A percentile compares a stretch with the other conserved stretches of the same genome.
Evolutionary conservation across 2,329 filamentous ascomycete genomes (phyloP).

Genomic region (Arthroderma uncinatum): DNA sequence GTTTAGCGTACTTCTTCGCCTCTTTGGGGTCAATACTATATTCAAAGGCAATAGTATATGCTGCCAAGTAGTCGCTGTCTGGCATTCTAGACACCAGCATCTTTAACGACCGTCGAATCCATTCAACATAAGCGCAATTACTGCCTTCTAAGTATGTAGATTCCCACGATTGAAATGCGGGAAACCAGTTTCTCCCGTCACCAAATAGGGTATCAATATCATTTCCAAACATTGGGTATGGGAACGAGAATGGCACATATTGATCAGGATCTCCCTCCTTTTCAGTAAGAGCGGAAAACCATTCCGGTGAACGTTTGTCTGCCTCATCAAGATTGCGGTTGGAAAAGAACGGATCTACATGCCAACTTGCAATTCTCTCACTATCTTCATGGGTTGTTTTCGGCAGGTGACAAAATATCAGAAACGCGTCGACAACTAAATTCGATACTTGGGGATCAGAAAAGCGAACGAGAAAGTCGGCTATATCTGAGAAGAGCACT

Average conservation of each 20-base stretch:
- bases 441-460: constrained; percentile 25
- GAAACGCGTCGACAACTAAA: constrained; percentile 56
- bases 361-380: constrained; percentile 29
- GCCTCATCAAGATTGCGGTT: constrained; percentile 29
- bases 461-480: constrained; percentile 44
- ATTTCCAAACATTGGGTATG: constrained; percentile 28
- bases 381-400: constrained; percentile 22
- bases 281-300: constrained; percentile 17
- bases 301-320: constrained; percentile 18
- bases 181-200: constrained; percentile 38
- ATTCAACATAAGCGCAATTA: constrained; percentile 34
- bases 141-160: constrained; percentile 18
- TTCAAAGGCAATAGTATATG: constrained; percentile 61
- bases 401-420: constrained; percentile 54
- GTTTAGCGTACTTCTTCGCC: constrained; percentile 61
- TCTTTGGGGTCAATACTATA: constrained; percentile 43
- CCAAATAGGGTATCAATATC: constrained; percentile 47
- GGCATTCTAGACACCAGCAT: constrained; percentile 41
- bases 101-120: constrained; percentile 45
- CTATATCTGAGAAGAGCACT: constrained; percentile 67
- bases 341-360: constrained; percentile 45
- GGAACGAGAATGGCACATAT: constrained; percentile 25
- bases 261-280: constrained; percentile 9
- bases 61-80: constrained; percentile 46
- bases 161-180: constrained; percentile 26